Base-by-base conservation (phyloP, 345 rosid genomes). In the Heritiera littoralis region DNA sequence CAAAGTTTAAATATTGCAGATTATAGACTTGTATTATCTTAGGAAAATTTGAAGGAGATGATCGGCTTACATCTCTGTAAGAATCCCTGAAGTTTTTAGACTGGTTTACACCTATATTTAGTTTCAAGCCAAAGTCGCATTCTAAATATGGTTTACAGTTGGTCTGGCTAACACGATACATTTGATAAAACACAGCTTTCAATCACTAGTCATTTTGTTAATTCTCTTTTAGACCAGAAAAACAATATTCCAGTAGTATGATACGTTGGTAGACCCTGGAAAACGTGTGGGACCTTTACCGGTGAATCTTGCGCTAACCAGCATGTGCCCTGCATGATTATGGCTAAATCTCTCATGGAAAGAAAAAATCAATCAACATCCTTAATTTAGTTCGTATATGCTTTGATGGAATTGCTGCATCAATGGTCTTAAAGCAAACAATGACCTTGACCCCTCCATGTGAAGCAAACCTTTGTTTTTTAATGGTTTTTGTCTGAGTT, bases 261-360 rank as follows among this genome's bases (percentile, higher is more conserved):
- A 48, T 9, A 8, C 23, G 46, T 46, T 65, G 64, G 52, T 35
- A 49, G 65, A 49, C 17, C 48, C 18, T 23, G 60, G 63, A 79
- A 73, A 78, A 23, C 82, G 85, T 23, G 87, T 85, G 87, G 87
- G 85, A 4, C 85, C 84, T 51, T n/a, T 6, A 63, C 12, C n/a
- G 38, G 77, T 40, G 84, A 80, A 79, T 72, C 52, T 79, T 32
- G 15, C n/a, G 28, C 66, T 2, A 51, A 58, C 43, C 46, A 73
- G 82, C 86, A 83, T 85, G 88, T 85, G 84, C 74, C 54, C 1
- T 32, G 66, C 83, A 80, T 80, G 54, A 80, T 69, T 71, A 82
- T 66, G 32, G 48, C 66, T 61, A 67, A 43, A 28, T 13, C 9
- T 23, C 61, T 68, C 58, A 41, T 40, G 15, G 69, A 64, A 77